Base-by-base conservation (phyloP, 208 protist species). In the Lotmaria passim region DNA sequence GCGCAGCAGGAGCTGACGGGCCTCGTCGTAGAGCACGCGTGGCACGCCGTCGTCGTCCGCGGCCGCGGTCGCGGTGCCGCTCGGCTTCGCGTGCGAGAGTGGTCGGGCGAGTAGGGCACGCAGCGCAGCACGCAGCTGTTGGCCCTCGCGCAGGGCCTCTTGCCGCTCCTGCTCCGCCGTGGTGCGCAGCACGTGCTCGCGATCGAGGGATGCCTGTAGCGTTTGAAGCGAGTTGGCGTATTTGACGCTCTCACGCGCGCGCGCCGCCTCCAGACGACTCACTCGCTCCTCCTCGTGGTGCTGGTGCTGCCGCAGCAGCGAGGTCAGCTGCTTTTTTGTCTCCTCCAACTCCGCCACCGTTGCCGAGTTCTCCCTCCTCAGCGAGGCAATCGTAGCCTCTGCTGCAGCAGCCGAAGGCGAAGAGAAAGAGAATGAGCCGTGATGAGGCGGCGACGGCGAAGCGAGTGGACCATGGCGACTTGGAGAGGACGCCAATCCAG, bases 41-140 rank as follows among this genome's bases (percentile, higher is more conserved):
- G 74, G 74, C 1, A 69, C 74, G 0, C 43, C 12, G 21, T 21
- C 11, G 30, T 26, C 34, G 15, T 15, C 30, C 19, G 41, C 15
- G 7, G 39, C 12, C 6, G 34, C 4, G 3, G 26, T 43, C 15
- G 15, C 36, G 5, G 23, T 19, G 15, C 31, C 39, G 17, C 36
- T 62, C 3, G 3, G n/a, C n/a, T n/a, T n/a, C n/a, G n/a, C n/a
- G n/a, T n/a, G 5, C n/a, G 43, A 19, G 0, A 41, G 31, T 1
- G 44, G 66, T 44, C 28, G 64, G 19, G 44, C 61, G 38, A 56
- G 67, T 19, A 39, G 38, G 34, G 24, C 61, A 0, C 64, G 41
- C 51, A 79, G 33, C 3, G 67, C 64, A 6, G 14, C 52, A 30
- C 77, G 72, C 59, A 81, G 60, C 24, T 72, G 65, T n/a, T 59